Conservation (phyloP, 2,329 filamentous ascomycete genomes). For the Podosphaera leucotricha region DNA sequence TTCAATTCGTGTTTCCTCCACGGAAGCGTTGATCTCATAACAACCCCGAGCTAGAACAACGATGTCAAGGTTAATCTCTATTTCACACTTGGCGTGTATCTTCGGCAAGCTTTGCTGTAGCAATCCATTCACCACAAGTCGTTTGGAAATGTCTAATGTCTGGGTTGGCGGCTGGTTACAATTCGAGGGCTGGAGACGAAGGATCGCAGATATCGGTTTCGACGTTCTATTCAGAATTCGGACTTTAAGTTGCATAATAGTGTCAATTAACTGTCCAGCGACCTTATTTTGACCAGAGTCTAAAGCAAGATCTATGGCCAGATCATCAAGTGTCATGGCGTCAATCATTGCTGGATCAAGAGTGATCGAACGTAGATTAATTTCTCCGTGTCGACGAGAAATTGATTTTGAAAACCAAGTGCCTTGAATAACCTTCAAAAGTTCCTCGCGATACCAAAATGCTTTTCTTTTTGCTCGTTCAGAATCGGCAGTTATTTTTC, state of each 20-base stretch:
- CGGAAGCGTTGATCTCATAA: slow-evolving; percentile 57
- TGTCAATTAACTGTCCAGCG: slow-evolving; percentile 23
- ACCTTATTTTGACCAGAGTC: slow-evolving; percentile 5
- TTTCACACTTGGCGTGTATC: slow-evolving; percentile 32
- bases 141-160: slow-evolving; percentile 60
- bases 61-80: slow-evolving; percentile 41
- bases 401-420: slow-evolving; percentile 39
- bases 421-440: slow-evolving; percentile 47
- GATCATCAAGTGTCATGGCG: slow-evolving; percentile 51
- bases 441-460: slow-evolving; percentile 76
- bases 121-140: slow-evolving; percentile 65
- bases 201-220: slow-evolving; percentile 41
- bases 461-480: slow-evolving; percentile 59
- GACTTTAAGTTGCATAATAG: slow-evolving; percentile 47
- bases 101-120: slow-evolving; percentile 50
- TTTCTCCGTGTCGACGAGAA: slow-evolving; percentile 32
- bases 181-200: slow-evolving; percentile 56
- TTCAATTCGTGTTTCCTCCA: slow-evolving; percentile 50
- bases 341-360: slow-evolving; percentile 62
- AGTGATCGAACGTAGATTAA: slow-evolving; percentile 56
- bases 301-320: slow-evolving; percentile 42
- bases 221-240: slow-evolving; percentile 50
- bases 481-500: slow-evolving; percentile 53
- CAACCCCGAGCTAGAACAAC: slow-evolving; percentile 57
- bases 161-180: slow-evolving; percentile 39